phyloP scores from a whole-genome alignment of 352 stramenopile genomes.

The Phytophthora foliorum region DNA sequence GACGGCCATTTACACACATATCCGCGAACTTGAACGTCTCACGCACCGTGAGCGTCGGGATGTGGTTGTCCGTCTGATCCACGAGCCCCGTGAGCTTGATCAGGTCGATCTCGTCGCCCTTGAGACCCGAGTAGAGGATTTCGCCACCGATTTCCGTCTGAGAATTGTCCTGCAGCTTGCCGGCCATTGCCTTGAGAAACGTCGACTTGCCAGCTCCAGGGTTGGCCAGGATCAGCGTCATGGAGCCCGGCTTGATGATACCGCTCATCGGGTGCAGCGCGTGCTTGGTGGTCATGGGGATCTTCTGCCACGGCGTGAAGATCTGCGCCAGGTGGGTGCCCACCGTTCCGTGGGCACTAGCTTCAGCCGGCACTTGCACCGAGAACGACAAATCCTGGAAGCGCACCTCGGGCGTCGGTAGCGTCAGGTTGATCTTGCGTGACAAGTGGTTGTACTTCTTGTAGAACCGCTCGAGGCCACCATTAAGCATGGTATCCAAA shows the following conservation, averaged over 20 bases:
- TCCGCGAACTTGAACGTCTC: conserved; percentile 94
- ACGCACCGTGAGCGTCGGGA: too few species aligned
- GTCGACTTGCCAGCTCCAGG: conserved; percentile 67
- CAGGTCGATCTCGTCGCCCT: conserved; percentile 55
- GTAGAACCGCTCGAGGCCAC: conserved; percentile 72
- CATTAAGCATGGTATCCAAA: conserved; percentile 66
- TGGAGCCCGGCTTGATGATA: conserved; percentile 66
- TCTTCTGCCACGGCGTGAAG: conserved; percentile 59
- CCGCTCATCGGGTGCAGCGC: conserved; percentile 74
- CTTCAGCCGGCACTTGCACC: conserved; percentile 50
- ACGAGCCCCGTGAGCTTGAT: conserved; percentile 74
- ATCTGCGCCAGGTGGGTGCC: conserved; percentile 56
- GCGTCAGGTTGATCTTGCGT: conserved; percentile 55
- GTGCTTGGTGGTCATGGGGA: conserved; percentile 46
- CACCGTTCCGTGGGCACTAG: conserved; percentile 53
- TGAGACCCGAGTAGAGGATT: conserved; percentile 61
- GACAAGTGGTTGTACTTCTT: conserved; percentile 79
- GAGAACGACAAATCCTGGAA: conserved; percentile 74
- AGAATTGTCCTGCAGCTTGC: conserved; percentile 61
- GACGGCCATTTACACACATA: conserved; percentile 83
- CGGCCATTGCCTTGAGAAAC: conserved; percentile 71
- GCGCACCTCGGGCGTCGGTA: conserved; percentile 51
- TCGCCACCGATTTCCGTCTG: conserved; percentile 44
- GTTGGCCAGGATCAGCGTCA: conserved; percentile 53
- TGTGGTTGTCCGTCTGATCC: conserved; percentile 65